Percentiles rank a stretch among this genome's conserved stretches.
These are phyloP conservation scores for Apiospora koreana DNA, from an alignment of 2,329 filamentous ascomycete species.

Conservation along the genomic window DNA sequence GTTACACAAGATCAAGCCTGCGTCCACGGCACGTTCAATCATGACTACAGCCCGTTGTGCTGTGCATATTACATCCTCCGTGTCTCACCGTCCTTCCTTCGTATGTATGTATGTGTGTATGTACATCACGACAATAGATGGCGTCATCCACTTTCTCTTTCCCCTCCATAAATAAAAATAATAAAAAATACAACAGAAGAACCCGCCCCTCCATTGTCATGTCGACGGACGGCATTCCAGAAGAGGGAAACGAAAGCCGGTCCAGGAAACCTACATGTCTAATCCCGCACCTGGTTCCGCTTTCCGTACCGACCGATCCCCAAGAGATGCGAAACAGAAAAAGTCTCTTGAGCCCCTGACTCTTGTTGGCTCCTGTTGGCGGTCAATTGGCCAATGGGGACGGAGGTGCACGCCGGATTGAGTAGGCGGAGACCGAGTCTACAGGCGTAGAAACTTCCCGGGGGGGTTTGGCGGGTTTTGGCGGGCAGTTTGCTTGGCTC, in stretches of 20 bases:
- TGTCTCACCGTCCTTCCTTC: neutral
- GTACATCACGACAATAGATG: neutral
- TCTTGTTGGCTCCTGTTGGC: neutral
- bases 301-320: neutral
- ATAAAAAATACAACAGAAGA: too few species aligned
- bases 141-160: neutral
- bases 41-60: neutral
- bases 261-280: neutral
- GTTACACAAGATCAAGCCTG: neutral
- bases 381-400: conserved; percentile 2
- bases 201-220: neutral
- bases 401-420: conserved; percentile 1
- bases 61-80: neutral
- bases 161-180: too few species aligned
- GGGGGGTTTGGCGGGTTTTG: neutral
- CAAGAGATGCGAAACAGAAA: neutral
- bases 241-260: neutral
- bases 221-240: conserved; percentile 1
- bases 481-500: neutral
- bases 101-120: neutral
- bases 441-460: neutral
- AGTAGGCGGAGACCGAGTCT: conserved; percentile 4
- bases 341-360: neutral
- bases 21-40: neutral
- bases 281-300: neutral